phyloP scores from a whole-genome alignment of 1,284 basidiomycete genomes.

The Lentinula novae-zelandiae region DNA sequence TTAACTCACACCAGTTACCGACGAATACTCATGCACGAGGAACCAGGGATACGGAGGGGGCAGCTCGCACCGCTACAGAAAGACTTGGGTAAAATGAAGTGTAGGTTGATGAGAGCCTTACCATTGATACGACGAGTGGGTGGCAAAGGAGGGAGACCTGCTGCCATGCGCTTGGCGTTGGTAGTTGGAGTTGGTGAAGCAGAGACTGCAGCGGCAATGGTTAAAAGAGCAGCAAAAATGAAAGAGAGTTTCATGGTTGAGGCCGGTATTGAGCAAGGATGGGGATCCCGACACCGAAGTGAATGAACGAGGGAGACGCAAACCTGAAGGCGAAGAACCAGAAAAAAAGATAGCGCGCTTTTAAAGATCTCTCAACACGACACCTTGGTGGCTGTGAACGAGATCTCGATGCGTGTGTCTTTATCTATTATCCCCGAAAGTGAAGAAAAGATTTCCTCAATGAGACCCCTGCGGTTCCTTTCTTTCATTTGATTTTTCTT shows the following conservation, averaged over 20 bases:
- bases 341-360: not conserved
- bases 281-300: not conserved
- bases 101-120: not conserved
- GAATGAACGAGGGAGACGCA: not conserved
- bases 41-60: not conserved
- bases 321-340: not conserved
- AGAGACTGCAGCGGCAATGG: not conserved
- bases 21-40: not conserved
- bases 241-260: slow-evolving; percentile 6
- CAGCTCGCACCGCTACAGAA: not conserved
- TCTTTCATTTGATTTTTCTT: no score
- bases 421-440: not conserved
- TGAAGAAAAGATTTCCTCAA: not conserved
- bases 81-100: not conserved
- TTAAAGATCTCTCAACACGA: not conserved
- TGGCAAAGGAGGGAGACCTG: slow-evolving; percentile 11
- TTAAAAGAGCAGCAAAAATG: not conserved
- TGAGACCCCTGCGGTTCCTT: no score
- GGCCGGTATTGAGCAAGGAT: not conserved
- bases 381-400: not conserved
- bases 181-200: slow-evolving; percentile 1
- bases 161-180: slow-evolving; percentile 12
- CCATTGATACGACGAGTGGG: not conserved
- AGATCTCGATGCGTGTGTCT: not conserved
- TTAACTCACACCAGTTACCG: not conserved